Percentiles rank a stretch among this genome's conserved stretches.
These are phyloP conservation scores for Fusarium floridanum DNA, from an alignment of 2,329 filamentous ascomycete species.

Conservation along the genomic window DNA sequence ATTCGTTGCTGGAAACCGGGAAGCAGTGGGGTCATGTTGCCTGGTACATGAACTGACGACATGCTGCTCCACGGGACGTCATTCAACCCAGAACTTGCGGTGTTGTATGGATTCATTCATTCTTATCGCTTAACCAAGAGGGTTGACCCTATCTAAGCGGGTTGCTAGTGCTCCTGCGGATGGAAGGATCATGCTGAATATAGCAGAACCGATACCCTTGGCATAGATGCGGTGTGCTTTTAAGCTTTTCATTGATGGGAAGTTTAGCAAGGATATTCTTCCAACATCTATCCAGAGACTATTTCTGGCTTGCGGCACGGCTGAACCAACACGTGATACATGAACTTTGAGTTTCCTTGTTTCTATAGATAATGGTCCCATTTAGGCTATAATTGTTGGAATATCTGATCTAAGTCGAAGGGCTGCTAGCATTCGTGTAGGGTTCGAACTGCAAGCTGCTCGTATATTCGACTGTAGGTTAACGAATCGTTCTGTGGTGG, in stretches of 20 bases:
- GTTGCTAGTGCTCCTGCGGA: neutral
- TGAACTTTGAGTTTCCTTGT: neutral
- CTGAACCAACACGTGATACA: neutral
- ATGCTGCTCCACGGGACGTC: neutral
- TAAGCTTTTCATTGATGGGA: neutral
- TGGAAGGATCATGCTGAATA: neutral
- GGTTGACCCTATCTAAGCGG: neutral
- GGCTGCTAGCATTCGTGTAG: no score
- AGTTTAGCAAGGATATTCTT: neutral
- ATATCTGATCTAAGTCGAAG: neutral
- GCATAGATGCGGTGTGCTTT: neutral
- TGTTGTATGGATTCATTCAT: neutral
- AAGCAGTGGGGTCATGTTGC: neutral
- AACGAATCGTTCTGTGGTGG: neutral
- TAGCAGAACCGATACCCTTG: neutral
- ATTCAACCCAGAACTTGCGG: neutral
- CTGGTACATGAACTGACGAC: neutral
- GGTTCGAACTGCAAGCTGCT: neutral
- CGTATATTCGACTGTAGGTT: neutral
- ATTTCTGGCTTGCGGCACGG: neutral
- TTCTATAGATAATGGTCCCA: neutral
- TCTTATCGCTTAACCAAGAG: neutral
- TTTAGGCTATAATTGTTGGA: neutral
- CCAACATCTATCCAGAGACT: neutral
- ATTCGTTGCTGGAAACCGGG: neutral